phyloP scores from a whole-genome alignment of 2,329 filamentous ascomycete species.

The Uncinocarpus reesii region DNA sequence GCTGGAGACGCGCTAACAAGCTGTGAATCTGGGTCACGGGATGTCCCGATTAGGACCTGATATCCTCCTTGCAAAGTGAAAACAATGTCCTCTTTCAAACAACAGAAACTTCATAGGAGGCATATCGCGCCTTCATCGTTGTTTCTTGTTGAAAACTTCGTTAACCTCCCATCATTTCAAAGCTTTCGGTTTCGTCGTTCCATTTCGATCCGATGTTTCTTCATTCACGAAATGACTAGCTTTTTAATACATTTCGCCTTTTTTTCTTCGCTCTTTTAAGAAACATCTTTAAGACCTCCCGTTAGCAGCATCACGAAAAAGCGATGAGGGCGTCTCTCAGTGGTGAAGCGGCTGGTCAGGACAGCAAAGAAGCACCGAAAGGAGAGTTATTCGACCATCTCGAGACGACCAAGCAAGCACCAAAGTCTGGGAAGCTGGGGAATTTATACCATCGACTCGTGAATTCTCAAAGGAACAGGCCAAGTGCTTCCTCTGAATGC shows the following conservation, averaged over 20 bases:
- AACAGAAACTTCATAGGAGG: background rate
- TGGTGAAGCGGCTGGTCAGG: background rate
- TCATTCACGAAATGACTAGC: background rate
- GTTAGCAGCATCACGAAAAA: background rate
- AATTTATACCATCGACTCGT: background rate
- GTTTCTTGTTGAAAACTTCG: background rate
- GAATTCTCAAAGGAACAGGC: too few relatives aligned
- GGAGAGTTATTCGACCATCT: background rate
- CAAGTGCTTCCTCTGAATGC: background rate
- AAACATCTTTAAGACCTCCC: background rate
- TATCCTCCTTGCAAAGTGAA: background rate
- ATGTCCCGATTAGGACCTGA: background rate
- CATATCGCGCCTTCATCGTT: background rate
- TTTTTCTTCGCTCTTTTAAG: background rate
- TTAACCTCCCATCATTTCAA: background rate
- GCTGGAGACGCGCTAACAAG: background rate
- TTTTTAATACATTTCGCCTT: too few relatives aligned
- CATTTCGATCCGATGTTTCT: background rate
- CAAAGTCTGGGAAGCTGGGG: background rate
- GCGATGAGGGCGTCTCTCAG: background rate
- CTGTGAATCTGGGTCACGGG: background rate
- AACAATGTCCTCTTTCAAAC: background rate
- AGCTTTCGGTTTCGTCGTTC: background rate
- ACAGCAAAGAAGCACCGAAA: background rate
- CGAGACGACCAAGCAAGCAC: background rate